Percentiles rank a stretch among this genome's conserved stretches.
Conservation (phyloP, 331 rosid genomes). For the Phaseolus coccineus region DNA sequence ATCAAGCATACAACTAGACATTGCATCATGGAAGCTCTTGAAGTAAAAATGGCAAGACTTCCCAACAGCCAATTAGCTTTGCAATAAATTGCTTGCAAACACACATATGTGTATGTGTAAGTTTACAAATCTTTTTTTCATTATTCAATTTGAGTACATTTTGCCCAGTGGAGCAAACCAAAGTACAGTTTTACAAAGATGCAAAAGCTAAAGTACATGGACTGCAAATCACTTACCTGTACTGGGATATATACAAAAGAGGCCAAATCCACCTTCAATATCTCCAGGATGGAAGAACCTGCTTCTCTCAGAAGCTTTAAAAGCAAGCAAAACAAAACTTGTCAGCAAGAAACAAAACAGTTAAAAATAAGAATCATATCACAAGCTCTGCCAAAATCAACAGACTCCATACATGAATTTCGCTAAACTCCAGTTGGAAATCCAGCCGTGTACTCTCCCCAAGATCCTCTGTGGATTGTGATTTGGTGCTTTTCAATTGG, state of each 20-base stretch:
- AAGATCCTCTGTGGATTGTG: slow-evolving; percentile 77
- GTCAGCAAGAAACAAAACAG: slow-evolving; percentile 53
- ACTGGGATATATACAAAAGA: slow-evolving; percentile 82
- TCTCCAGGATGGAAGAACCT: slow-evolving; percentile 84
- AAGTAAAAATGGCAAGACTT: slow-evolving; percentile 28
- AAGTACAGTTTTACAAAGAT: slow-evolving; percentile 31
- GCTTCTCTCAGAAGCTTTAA: slow-evolving; percentile 88
- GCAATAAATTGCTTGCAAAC: slow-evolving; percentile 18
- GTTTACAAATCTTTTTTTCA: not conserved
- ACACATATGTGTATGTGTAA: not conserved
- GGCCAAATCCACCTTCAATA: slow-evolving; percentile 81
- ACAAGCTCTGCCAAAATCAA: slow-evolving; percentile 44
- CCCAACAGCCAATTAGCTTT: not conserved
- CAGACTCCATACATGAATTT: slow-evolving; percentile 85
- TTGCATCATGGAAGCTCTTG: slow-evolving; percentile 20
- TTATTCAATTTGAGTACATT: slow-evolving; percentile 19
- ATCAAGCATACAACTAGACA: slow-evolving; percentile 26
- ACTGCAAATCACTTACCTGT: slow-evolving; percentile 64
- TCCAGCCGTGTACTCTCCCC: slow-evolving; percentile 95
- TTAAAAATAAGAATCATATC: slow-evolving; percentile 34
- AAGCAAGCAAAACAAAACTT: slow-evolving; percentile 42
- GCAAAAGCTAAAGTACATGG: slow-evolving; percentile 42
- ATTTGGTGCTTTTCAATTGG: slow-evolving; percentile 79
- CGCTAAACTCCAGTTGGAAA: slow-evolving; percentile 89
- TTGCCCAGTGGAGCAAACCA: slow-evolving; percentile 8